Base-by-base conservation (phyloP, 371 early-diverging fungal genomes). In the Mucor velutinosus region DNA sequence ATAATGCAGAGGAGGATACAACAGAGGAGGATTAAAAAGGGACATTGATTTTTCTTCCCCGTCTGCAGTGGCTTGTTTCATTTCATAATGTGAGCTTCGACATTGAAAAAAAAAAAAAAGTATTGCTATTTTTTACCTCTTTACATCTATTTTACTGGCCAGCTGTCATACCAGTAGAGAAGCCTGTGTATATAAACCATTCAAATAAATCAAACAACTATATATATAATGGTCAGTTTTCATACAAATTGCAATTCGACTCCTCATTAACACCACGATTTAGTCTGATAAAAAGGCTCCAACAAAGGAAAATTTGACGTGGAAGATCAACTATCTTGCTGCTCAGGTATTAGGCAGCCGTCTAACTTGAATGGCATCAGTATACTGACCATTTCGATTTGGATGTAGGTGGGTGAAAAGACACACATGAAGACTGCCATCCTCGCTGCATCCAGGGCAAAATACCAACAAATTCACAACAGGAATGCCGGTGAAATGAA, bases 321-420 rank as follows among this genome's bases (percentile, higher is more conserved):
- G 76, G 76, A 76, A 76, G 66, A 76, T 76, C 57, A 76, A 72
- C 32, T 70, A 72, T 35, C 69, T 76, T 62, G 76, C 76, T 8
- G 76, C 72, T 39, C 76, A 76, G 59, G 76, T 72, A 73, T 55
- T 33, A n/a, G 15, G 21, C 25, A 47, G 21, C 19, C 19, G 4
- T 25, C 25, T 6, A 7, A 35, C 17, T 23, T 7, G 6, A 10
- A 25, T n/a, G 23, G n/a, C 15, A 55, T 39, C 12, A 10, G 1
- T 29, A 27, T 3, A 33, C 17, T 30, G 4, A 65, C 5, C 43
- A 10, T 33, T 30, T 32, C 4, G 17, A 45, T 6, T 21, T 7
- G 25, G 47, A 10, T 33, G 30, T 72, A 73, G 73, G 69, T 66
- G 35, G 73, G 73, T 14, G 73, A 73, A 56, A 56, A 32, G 17